These are phyloP conservation scores for Termitomyces sp. DNA, from an alignment of 768 basidiomycete species.

Conservation along the genomic window DNA sequence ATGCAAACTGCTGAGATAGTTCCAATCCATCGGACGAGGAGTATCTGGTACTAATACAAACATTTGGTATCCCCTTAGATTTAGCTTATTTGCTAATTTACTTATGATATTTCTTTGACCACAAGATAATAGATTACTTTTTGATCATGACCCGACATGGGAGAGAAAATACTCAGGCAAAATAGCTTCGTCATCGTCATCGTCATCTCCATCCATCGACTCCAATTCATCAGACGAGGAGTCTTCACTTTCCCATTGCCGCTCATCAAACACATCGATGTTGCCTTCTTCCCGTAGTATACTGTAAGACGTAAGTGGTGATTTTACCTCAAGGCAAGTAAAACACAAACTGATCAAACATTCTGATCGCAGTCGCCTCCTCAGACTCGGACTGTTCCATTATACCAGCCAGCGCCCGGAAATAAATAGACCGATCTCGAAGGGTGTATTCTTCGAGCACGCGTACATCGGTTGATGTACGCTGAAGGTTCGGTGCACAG, in stretches of 20 bases:
- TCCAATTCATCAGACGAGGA: slow-evolving; percentile 24
- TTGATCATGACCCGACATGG: not conserved
- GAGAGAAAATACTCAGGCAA: not conserved
- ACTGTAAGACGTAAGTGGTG: slow-evolving; percentile 25
- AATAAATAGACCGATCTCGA: slow-evolving; percentile 29
- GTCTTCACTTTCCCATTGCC: slow-evolving; percentile 28
- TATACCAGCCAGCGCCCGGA: slow-evolving; percentile 27
- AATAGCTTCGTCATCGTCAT: slow-evolving; percentile 15
- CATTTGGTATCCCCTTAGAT: not conserved
- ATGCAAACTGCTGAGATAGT: slow-evolving; percentile 50
- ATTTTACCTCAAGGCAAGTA: not conserved
- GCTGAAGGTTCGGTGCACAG: slow-evolving; percentile 41
- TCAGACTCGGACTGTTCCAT: slow-evolving; percentile 23
- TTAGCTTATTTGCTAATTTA: not conserved
- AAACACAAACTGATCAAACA: slow-evolving; percentile 62
- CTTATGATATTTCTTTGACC: not conserved
- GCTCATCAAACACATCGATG: slow-evolving; percentile 46
- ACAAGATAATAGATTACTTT: not conserved
- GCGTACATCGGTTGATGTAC: slow-evolving; percentile 45
- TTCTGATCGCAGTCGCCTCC: slow-evolving; percentile 48
- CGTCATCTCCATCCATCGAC: slow-evolving; percentile 18
- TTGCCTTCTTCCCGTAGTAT: slow-evolving; percentile 54
- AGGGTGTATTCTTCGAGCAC: slow-evolving; percentile 26
- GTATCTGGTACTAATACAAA: slow-evolving; percentile 71
- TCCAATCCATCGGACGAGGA: slow-evolving; percentile 75